Percentiles rank a stretch among this genome's conserved stretches.
phyloP scores from a whole-genome alignment of 805 yeast species.

The Zygosaccharomyces kombuchaensis region DNA sequence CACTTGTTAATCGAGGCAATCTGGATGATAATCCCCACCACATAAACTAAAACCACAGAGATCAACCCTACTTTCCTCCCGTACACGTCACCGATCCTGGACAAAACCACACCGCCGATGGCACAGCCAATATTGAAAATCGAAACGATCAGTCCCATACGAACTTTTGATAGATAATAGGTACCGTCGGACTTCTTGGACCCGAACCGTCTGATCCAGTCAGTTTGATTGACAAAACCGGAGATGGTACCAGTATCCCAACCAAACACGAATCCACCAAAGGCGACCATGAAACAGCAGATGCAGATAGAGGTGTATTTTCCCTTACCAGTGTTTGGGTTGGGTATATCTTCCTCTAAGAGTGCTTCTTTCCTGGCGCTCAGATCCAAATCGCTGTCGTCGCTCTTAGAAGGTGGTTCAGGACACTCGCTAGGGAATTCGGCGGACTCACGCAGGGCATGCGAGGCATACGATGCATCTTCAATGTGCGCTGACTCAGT shows the following conservation, averaged over 20 bases:
- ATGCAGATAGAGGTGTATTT: no score
- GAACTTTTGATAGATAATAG: conserved; percentile 24
- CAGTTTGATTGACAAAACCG: conserved; percentile 54
- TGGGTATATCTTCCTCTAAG: no score
- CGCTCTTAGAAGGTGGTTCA: no score
- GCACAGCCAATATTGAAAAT: conserved; percentile 75
- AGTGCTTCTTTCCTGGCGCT: no score
- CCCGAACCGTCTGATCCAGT: conserved; percentile 28
- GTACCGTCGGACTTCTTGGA: conserved; percentile 18
- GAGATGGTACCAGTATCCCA: conserved; percentile 81
- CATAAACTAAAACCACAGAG: conserved; percentile 56
- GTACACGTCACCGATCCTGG: conserved; percentile 55
- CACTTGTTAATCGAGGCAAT: conserved; percentile 53
- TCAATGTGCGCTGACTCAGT: no score
- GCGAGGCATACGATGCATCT: no score
- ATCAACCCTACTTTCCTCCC: conserved; percentile 65
- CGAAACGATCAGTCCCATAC: conserved; percentile 34
- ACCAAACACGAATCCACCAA: conserved; percentile 75
- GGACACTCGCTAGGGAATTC: no score
- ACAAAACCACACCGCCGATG: conserved; percentile 60
- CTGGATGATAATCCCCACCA: conserved; percentile 65
- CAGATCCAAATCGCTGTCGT: no score
- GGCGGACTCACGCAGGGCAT: no score
- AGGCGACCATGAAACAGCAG: conserved; percentile 48
- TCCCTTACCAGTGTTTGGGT: no score